Evolutionary conservation across 805 yeast genomes (phyloP).

Genomic region (Candida tallmaniae): DNA sequence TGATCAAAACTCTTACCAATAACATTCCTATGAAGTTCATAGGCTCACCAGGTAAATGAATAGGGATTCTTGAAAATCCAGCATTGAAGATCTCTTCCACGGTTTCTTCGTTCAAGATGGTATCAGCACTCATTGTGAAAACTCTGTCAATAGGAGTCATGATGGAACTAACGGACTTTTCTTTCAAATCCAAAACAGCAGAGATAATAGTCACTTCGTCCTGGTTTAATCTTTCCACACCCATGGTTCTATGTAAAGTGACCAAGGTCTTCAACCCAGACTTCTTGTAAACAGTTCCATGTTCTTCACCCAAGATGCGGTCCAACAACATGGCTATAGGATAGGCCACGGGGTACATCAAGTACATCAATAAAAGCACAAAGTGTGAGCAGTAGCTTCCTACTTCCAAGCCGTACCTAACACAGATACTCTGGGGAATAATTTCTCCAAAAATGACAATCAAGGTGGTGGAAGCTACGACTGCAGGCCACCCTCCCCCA

Average conservation of each 20-base stretch:
- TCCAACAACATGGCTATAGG: constrained; percentile 84
- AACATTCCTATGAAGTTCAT: constrained; percentile 92
- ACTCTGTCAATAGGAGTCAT: constrained; percentile 95
- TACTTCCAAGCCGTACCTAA: constrained; percentile 84
- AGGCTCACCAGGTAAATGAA: constrained; percentile 86
- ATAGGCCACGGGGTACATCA: constrained; percentile 88
- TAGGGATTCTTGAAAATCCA: constrained; percentile 93
- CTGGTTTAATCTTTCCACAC: constrained; percentile 85
- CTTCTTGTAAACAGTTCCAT: constrained; percentile 90
- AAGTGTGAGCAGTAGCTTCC: constrained; percentile 91
- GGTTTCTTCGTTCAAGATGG: constrained; percentile 72
- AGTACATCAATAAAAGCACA: constrained; percentile 77
- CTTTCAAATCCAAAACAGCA: constrained; percentile 91
- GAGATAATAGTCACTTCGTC: constrained; percentile 96
- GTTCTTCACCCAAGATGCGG: constrained; percentile 85
- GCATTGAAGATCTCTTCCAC: constrained; percentile 90
- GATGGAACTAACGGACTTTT: constrained; percentile 76
- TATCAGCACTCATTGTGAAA: constrained; percentile 81
- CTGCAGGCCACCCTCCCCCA: constrained; percentile 98
- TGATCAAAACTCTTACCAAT: constrained; percentile 83
- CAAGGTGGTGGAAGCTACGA: constrained; percentile 84
- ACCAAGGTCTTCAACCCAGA: constrained; percentile 92
- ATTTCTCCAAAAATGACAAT: constrained; percentile 95
- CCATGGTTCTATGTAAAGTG: constrained; percentile 90
- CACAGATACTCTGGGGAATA: constrained; percentile 92